Evolutionary conservation across 2,329 filamentous ascomycete species (phyloP).

Genomic region (Simplicillium sp.): DNA sequence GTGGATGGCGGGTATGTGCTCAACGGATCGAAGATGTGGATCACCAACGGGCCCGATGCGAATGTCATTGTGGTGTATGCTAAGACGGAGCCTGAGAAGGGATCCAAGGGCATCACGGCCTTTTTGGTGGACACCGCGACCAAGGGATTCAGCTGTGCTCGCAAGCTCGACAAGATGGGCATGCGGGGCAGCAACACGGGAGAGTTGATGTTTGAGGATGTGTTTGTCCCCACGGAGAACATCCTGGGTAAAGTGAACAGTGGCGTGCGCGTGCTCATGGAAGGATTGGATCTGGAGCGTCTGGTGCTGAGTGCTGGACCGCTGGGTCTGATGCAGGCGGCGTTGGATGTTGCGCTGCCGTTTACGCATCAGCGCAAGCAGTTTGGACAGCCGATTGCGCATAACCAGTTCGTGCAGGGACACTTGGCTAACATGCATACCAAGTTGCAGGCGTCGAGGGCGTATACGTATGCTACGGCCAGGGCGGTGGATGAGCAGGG

Average conservation of each 20-base stretch:
- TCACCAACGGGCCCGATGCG: constrained; percentile 96
- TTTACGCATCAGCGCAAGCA: constrained; percentile 86
- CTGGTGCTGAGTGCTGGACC: constrained; percentile 87
- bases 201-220: constrained; percentile 81
- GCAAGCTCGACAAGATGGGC: constrained; percentile 94
- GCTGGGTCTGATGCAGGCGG: constrained; percentile 87
- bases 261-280: constrained; percentile 89
- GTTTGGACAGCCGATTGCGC: constrained; percentile 76
- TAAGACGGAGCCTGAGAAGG: constrained; percentile 75
- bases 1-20: constrained; percentile 80
- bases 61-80: constrained; percentile 92
- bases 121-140: constrained; percentile 71
- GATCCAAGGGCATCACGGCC: constrained; percentile 85
- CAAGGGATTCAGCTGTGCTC: constrained; percentile 73
- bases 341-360: constrained; percentile 75
- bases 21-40: constrained; percentile 98
- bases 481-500: constrained; percentile 68
- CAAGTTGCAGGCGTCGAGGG: constrained; percentile 71
- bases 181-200: constrained; percentile 97
- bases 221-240: constrained; percentile 79
- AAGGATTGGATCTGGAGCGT: constrained; percentile 87
- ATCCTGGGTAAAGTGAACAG: constrained; percentile 71
- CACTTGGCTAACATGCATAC: constrained; percentile 97
- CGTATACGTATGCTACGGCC: constrained; percentile 83
- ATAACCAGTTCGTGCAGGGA: constrained; percentile 89